Base-by-base conservation (phyloP, 140 eudicot species). In the Flaveria floridana region DNA sequence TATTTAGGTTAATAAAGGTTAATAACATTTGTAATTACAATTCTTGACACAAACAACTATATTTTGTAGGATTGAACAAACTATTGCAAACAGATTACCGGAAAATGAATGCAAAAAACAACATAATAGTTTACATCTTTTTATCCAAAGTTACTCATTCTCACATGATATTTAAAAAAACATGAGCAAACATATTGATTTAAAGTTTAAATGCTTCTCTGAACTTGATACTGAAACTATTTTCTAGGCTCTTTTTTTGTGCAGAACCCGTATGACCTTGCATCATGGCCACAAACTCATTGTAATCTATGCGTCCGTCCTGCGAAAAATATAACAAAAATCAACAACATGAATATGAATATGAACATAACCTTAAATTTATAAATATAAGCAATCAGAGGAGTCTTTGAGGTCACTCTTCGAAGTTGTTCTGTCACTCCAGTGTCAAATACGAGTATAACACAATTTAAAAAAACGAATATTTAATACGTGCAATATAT, bases 221-320 rank as follows among this genome's bases (percentile, higher is more conserved):
- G 70, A 86, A 84, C 76, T 78, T 75, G 67, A 88, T 72, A 84
- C 91, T 90, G 86, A 88, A 86, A 82, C 91, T 86, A 70, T 75
- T 84, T 65, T 91, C 92, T 72, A 86, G 75, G 51, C 90, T 84
- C 68, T 85, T 83, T 81, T 84, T 88, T 19, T 81, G 89, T 44
- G 74, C 85, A 11, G 74, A 79, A 37, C 72, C 86, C 0, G 90
- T 83, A 68, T 79, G 84, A 39, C 97, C 97, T 74, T 91, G 95
- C 97, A 91, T 91, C 97, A 91, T 91, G 6, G 90, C 87, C 61
- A 91, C 97, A 86, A 90, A 90, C 80, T 90, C 97, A n/a, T 90
- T 90, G 85, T 90, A 90, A 72, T 90, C 97, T 73, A 91, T 91
- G 44, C 87, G 92, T 39, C 97, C 97, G 78, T 91, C 97, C 97